Conservation (phyloP, 2,329 filamentous ascomycete genomes). For the Epichloe coenophiala region DNA sequence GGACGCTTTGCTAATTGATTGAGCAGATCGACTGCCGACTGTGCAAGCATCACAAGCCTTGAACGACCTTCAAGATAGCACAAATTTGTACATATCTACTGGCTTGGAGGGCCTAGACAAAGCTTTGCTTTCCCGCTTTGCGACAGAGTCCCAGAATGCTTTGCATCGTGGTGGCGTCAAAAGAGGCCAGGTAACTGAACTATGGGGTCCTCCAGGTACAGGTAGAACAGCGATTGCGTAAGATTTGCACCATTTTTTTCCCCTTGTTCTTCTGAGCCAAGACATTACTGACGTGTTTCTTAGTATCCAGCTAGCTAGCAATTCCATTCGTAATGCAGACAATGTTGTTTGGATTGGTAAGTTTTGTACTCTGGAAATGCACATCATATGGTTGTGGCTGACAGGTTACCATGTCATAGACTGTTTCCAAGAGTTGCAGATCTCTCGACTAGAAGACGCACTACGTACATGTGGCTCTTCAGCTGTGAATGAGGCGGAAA, state of each 20-base stretch:
- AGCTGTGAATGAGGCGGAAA: constrained; percentile 2
- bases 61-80: constrained; percentile 40
- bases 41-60: constrained; percentile 63
- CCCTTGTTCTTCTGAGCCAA: neutral
- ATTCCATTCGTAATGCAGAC: constrained; percentile 44
- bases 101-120: constrained; percentile 40
- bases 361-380: constrained; percentile 18
- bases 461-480: constrained; percentile 10
- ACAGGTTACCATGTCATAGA: constrained; percentile 17
- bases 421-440: constrained; percentile 30
- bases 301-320: constrained; percentile 54
- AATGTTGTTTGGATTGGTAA: constrained; percentile 73
- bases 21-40: constrained; percentile 59
- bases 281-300: neutral
- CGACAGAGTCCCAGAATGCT: constrained; percentile 7
- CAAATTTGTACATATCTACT: constrained; percentile 40
- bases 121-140: constrained; percentile 19
- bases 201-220: constrained; percentile 75
- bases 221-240: constrained; percentile 80
- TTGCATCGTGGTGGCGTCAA: constrained; percentile 42
- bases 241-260: constrained; percentile 13
- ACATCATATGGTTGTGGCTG: neutral
- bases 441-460: constrained; percentile 15
- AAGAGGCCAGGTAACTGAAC: constrained; percentile 67
- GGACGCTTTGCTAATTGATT: neutral